phyloP scores from a whole-genome alignment of 2,329 filamentous ascomycete species.

The Talaromyces rugulosus region DNA sequence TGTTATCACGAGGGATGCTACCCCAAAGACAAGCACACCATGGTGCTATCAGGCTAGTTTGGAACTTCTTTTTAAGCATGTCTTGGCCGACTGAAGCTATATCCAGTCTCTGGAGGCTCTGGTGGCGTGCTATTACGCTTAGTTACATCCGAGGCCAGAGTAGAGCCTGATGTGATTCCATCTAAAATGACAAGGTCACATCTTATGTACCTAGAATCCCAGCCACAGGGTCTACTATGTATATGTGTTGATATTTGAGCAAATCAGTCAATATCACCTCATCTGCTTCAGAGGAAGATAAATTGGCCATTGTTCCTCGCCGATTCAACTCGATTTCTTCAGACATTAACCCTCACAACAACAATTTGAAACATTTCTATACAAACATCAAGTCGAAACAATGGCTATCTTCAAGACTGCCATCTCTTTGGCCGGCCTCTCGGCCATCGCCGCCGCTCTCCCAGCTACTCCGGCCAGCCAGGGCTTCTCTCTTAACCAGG shows the following conservation, averaged over 20 bases:
- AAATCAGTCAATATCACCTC: background rate
- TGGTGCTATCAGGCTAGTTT: background rate
- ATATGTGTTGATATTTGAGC: background rate
- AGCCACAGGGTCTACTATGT: background rate
- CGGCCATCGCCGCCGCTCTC: background rate
- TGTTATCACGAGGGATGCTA: too few relatives aligned
- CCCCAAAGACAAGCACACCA: background rate
- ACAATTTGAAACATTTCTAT: background rate
- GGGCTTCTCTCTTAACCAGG: slow-evolving; percentile 1
- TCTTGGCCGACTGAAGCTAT: background rate
- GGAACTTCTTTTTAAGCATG: background rate
- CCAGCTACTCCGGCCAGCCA: background rate
- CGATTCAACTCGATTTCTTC: background rate
- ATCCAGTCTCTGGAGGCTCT: background rate
- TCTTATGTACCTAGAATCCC: background rate
- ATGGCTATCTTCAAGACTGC: background rate
- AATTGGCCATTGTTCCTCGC: background rate
- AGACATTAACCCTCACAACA: background rate
- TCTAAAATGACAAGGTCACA: slow-evolving; percentile 1
- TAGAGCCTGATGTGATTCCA: background rate
- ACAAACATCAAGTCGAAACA: background rate
- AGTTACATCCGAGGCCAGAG: background rate
- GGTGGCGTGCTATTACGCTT: background rate
- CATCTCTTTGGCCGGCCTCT: background rate
- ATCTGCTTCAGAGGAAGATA: slow-evolving; percentile 1